phyloP scores from a whole-genome alignment of 139 green algal species.

The Ettlia oleoabundans region DNA sequence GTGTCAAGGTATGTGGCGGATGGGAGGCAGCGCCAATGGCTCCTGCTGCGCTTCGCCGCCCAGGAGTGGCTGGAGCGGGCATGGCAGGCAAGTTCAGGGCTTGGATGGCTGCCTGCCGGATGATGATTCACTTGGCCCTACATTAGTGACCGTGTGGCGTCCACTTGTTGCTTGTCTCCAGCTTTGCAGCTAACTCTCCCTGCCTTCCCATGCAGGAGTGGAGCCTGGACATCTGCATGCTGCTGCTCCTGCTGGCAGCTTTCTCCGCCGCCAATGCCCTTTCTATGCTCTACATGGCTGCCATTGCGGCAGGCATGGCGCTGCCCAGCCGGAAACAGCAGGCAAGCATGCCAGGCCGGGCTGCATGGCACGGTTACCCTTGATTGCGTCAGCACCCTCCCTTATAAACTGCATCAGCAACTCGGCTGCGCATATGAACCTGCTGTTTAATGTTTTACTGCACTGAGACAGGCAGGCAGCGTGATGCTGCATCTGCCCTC shows the following conservation, averaged over 20 bases:
- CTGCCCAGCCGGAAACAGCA: background rate
- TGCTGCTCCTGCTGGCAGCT: conserved; percentile 64
- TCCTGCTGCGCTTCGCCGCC: conserved; percentile 36
- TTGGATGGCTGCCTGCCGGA: background rate
- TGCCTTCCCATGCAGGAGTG: conserved; percentile 34
- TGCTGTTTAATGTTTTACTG: too few species aligned
- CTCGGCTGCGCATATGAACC: too few species aligned
- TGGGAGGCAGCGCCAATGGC: too few species aligned
- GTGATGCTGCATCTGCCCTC: background rate
- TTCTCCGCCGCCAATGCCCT: conserved; percentile 55
- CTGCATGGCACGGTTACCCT: background rate
- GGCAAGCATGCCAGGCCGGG: background rate
- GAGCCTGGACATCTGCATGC: conserved; percentile 57
- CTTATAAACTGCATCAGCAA: too few species aligned
- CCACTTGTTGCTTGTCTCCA: background rate
- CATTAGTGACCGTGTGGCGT: background rate
- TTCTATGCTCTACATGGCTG: conserved; percentile 54
- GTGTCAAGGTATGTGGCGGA: too few species aligned
- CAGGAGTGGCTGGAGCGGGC: conserved; percentile 54
- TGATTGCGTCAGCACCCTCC: background rate
- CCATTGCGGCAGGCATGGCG: conserved; percentile 58
- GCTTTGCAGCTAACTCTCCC: background rate
- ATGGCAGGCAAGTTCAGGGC: conserved; percentile 33
- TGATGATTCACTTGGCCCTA: background rate
- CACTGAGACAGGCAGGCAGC: too few species aligned